Conservation (phyloP, 495 filamentous ascomycete species). For the Aspergillus ostianus region DNA sequence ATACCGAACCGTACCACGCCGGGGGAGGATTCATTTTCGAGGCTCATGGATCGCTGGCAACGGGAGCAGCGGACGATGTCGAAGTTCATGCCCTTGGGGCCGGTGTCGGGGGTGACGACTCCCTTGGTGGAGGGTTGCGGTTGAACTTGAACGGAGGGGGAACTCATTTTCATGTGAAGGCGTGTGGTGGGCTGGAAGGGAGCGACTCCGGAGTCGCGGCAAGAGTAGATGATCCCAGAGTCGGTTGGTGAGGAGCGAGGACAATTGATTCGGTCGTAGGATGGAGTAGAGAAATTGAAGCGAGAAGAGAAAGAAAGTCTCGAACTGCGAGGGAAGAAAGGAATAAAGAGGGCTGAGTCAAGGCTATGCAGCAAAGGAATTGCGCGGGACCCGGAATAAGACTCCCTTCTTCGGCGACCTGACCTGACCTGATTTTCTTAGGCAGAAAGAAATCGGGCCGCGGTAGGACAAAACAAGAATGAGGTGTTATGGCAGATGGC, state of each 20-base stretch:
- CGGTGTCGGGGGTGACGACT: slow-evolving; percentile 18
- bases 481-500: background rate
- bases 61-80: slow-evolving; percentile 50
- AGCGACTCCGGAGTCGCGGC: background rate
- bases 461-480: background rate
- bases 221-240: background rate
- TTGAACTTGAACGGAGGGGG: slow-evolving; percentile 39
- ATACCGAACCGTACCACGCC: slow-evolving; percentile 70
- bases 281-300: background rate
- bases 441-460: slow-evolving; percentile 15
- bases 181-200: background rate
- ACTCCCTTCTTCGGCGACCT: slow-evolving; percentile 2
- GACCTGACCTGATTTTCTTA: slow-evolving; percentile 5
- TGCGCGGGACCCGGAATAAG: slow-evolving; percentile 3
- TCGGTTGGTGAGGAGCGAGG: too few relatives aligned
- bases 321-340: background rate
- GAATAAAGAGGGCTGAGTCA: slow-evolving; percentile 8
- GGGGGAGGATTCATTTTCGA: slow-evolving; percentile 36
- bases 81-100: slow-evolving; percentile 24
- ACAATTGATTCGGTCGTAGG: background rate
- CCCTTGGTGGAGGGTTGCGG: slow-evolving; percentile 27
- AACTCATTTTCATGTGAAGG: slow-evolving; percentile 33
- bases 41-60: slow-evolving; percentile 48
- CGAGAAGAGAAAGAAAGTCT: background rate
- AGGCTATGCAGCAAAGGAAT: slow-evolving; percentile 5